These are phyloP conservation scores for Hordeum pubiflorum DNA, from an alignment of 202 grass and related monocot genomes.

Conservation along the genomic window DNA sequence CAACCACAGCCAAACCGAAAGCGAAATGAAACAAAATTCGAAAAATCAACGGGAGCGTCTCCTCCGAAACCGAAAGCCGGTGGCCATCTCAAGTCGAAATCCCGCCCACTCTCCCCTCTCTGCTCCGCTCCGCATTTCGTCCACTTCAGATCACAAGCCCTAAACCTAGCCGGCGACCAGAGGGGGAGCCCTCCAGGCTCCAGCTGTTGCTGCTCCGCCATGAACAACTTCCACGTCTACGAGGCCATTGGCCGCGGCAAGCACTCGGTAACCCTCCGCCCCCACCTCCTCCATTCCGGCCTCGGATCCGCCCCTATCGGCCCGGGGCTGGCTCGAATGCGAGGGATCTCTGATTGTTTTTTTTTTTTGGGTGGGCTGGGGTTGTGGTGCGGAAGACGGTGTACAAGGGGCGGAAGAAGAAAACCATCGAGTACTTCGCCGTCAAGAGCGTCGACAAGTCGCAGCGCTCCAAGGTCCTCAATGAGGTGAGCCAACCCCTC, in stretches of 20 bases:
- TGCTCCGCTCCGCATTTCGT: neutral
- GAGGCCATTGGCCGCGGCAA: conserved; percentile 87
- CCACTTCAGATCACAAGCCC: conserved; percentile 29
- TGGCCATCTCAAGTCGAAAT: conserved; percentile 32
- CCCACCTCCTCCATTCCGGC: neutral
- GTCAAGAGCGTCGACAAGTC: conserved; percentile 99
- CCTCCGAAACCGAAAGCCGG: conserved; percentile 2
- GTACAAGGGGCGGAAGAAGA: conserved; percentile 98
- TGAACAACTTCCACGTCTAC: conserved; percentile 99
- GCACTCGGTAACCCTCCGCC: conserved; percentile 53
- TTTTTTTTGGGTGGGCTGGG: neutral
- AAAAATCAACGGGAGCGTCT: conserved; percentile 7
- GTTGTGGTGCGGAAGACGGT: conserved; percentile 43
- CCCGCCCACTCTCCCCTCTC: conserved; percentile 16
- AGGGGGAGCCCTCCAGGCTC: neutral
- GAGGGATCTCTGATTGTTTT: conserved; percentile 9
- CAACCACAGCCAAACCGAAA: neutral
- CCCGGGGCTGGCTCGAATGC: neutral
- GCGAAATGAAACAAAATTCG: neutral
- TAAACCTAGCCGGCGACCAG: conserved; percentile 15
- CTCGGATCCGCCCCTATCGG: conserved; percentile 22
- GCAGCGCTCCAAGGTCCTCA: conserved; percentile 85
- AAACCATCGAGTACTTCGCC: conserved; percentile 92
- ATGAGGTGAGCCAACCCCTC: conserved; percentile 56
- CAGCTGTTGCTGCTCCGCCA: conserved; percentile 19